These are phyloP conservation scores for Sicyos baderoa DNA, from an alignment of 306 rosid genomes.

Conservation along the genomic window DNA sequence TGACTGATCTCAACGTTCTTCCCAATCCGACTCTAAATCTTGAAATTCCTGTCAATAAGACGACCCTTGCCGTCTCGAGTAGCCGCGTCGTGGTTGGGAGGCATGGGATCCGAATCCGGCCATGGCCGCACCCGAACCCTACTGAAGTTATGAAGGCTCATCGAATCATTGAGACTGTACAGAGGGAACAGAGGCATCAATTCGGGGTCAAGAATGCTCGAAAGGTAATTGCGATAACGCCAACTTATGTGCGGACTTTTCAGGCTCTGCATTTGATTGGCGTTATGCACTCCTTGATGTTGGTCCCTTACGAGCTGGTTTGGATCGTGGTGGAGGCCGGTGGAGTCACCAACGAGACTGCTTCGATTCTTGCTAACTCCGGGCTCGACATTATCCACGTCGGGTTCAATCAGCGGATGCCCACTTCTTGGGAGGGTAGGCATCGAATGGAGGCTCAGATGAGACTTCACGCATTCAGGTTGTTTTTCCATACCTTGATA, in stretches of 20 bases:
- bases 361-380: slow-evolving; percentile 58
- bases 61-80: slow-evolving; percentile 24
- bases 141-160: slow-evolving; percentile 94
- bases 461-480: slow-evolving; percentile 92
- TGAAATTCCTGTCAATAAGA: slow-evolving; percentile 24
- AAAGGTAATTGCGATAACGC: slow-evolving; percentile 65
- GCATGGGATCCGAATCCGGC: slow-evolving; percentile 97
- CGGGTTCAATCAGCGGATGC: slow-evolving; percentile 55
- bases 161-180: slow-evolving; percentile 76
- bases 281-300: slow-evolving; percentile 89
- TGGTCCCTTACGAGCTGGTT: slow-evolving; percentile 69
- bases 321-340: slow-evolving; percentile 99
- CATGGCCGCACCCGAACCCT: slow-evolving; percentile 99
- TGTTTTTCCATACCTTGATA: not conserved
- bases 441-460: slow-evolving; percentile 71
- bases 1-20: slow-evolving; percentile 31
- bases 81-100: slow-evolving; percentile 93
- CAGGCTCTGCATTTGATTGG: slow-evolving; percentile 90
- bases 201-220: slow-evolving; percentile 77
- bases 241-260: slow-evolving; percentile 81
- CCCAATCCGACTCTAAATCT: slow-evolving; percentile 15
- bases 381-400: slow-evolving; percentile 64
- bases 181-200: slow-evolving; percentile 76
- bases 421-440: slow-evolving; percentile 75
- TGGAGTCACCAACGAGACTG: slow-evolving; percentile 75